A percentile compares a stretch with the other conserved stretches of the same genome.
Evolutionary conservation across 805 yeast genomes (phyloP).

Genomic region (Suhomyces xylopsoci): DNA sequence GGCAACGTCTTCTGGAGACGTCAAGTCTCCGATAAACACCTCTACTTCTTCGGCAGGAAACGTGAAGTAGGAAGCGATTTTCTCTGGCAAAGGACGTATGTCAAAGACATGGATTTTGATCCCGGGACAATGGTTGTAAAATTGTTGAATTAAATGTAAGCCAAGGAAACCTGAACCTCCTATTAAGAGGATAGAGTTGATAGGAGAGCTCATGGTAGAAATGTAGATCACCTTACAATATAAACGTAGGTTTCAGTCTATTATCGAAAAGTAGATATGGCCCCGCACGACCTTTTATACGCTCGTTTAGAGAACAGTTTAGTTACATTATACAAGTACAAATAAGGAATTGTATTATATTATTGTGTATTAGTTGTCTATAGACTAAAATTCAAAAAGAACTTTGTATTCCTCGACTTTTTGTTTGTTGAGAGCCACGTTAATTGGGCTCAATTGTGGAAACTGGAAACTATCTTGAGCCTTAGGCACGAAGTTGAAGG

Average conservation of each 20-base stretch:
- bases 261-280: neutral
- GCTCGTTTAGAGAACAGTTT: neutral
- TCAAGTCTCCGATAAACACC: conserved; percentile 80
- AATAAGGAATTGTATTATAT: too few relatives aligned
- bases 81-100: conserved; percentile 80
- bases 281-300: neutral
- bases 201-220: conserved; percentile 1
- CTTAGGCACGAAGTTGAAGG: neutral
- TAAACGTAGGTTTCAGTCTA: neutral
- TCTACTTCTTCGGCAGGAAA: conserved; percentile 58
- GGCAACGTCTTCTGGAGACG: conserved; percentile 65
- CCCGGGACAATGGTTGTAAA: conserved; percentile 58
- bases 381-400: conserved; percentile 23
- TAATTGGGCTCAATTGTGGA: conserved; percentile 20
- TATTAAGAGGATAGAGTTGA: conserved; percentile 69
- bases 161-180: conserved; percentile 98
- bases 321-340: too few relatives aligned
- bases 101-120: conserved; percentile 86
- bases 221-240: neutral
- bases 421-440: conserved; percentile 19
- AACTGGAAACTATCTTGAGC: conserved; percentile 12
- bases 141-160: conserved; percentile 84
- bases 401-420: conserved; percentile 26
- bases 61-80: conserved; percentile 66
- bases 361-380: neutral